Conservation (phyloP, 352 stramenopile species). For the Peronospora tabacina region DNA sequence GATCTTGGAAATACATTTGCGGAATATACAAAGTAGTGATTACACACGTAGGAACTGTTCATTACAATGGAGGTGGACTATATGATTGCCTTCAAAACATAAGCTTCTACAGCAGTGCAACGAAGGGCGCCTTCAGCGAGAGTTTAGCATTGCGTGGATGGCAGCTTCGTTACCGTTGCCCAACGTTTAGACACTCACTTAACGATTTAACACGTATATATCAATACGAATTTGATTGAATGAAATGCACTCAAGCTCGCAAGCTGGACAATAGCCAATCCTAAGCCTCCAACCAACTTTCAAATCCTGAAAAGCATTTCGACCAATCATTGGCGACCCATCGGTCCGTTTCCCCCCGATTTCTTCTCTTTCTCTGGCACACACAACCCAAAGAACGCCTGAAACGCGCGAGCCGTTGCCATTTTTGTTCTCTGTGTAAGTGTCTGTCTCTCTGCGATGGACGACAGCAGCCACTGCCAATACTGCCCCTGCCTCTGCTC, state of each 20-base stretch:
- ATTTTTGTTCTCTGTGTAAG: slow-evolving; percentile 19
- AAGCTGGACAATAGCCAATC: neutral
- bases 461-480: neutral
- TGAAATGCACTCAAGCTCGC: slow-evolving; percentile 7
- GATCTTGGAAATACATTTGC: slow-evolving; percentile 13
- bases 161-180: no score
- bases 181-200: no score
- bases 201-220: neutral
- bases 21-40: slow-evolving; percentile 3
- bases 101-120: no score
- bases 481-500: neutral
- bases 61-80: no score
- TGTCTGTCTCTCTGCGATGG: slow-evolving; percentile 1
- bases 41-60: no score
- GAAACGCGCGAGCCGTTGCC: slow-evolving; percentile 20
- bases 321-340: slow-evolving; percentile 3
- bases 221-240: slow-evolving; percentile 16
- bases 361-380: slow-evolving; percentile 9
- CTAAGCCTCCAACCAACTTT: slow-evolving; percentile 1
- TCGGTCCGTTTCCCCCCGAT: slow-evolving; percentile 5
- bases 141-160: no score
- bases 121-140: no score
- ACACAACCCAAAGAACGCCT: slow-evolving; percentile 31
- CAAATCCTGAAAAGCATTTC: neutral
- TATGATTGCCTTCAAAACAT: no score